These are phyloP conservation scores for Datisca glomerata DNA, from an alignment of 306 rosid species.

Conservation along the genomic window DNA sequence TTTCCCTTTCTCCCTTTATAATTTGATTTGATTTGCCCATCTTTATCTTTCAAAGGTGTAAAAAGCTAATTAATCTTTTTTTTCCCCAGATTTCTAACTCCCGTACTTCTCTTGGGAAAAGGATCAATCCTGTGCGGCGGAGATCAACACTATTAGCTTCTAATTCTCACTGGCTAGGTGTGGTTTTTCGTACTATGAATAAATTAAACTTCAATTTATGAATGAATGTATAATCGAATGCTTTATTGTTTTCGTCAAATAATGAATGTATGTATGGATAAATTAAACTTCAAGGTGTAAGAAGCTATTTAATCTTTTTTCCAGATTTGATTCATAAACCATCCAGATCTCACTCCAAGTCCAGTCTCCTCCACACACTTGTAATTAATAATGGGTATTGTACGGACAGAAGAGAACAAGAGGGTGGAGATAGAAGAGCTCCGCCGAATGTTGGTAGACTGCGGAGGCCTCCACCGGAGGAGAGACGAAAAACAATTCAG, in stretches of 20 bases:
- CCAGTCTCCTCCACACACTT: too few relatives aligned
- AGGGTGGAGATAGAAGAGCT: slow-evolving; percentile 35
- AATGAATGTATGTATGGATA: too few relatives aligned
- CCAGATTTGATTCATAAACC: too few relatives aligned
- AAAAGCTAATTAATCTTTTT: slow-evolving; percentile 1
- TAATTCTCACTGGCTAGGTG: slow-evolving; percentile 29
- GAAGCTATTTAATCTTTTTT: too few relatives aligned
- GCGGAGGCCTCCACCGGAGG: slow-evolving; percentile 30
- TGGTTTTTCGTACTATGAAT: too few relatives aligned
- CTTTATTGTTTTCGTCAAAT: too few relatives aligned
- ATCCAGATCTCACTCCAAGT: too few relatives aligned
- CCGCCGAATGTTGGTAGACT: slow-evolving; percentile 29
- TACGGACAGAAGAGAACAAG: slow-evolving; percentile 29
- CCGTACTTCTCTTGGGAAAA: slow-evolving; percentile 18
- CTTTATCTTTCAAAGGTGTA: neutral
- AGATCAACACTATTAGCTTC: slow-evolving; percentile 20
- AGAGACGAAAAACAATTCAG: slow-evolving; percentile 27
- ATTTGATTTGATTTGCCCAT: neutral
- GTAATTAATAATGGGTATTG: slow-evolving; percentile 65
- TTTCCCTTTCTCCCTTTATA: neutral
- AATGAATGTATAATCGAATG: too few relatives aligned
- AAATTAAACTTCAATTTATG: too few relatives aligned
- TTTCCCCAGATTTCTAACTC: slow-evolving; percentile 32
- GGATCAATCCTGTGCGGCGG: slow-evolving; percentile 9
- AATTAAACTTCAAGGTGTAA: too few relatives aligned